These are phyloP conservation scores for Rhododendron griersonianum DNA, from an alignment of 148 eudicot species.

Conservation along the genomic window DNA sequence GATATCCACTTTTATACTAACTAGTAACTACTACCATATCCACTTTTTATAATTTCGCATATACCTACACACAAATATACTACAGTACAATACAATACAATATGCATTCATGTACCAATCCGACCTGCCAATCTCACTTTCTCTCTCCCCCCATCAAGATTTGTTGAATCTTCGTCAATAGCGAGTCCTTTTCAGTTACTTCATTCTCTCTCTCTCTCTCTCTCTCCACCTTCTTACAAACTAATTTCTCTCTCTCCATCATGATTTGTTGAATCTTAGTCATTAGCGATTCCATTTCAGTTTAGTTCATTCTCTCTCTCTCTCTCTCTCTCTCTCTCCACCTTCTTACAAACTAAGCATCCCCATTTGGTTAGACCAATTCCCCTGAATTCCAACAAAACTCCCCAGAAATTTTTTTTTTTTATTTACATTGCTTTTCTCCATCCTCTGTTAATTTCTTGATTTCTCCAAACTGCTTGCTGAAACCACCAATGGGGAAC, in stretches of 20 bases:
- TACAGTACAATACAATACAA: too few relatives aligned
- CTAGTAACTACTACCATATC: not conserved
- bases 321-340: not conserved
- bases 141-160: not conserved
- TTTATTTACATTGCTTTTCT: not conserved
- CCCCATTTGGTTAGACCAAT: not conserved
- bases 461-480: not conserved
- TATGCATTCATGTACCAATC: too few relatives aligned
- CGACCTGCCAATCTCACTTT: too few relatives aligned
- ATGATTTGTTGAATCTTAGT: not conserved
- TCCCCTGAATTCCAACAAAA: constrained; percentile 2
- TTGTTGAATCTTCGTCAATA: too few relatives aligned
- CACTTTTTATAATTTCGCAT: not conserved
- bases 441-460: not conserved
- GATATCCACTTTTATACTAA: not conserved
- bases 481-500: not conserved
- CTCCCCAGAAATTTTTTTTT: not conserved
- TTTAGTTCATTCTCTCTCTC: not conserved
- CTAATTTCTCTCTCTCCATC: not conserved
- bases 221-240: not conserved
- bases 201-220: not conserved
- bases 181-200: too few relatives aligned
- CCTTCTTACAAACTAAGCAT: constrained; percentile 5
- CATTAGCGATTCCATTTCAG: not conserved
- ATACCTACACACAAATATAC: too few relatives aligned